These are phyloP conservation scores for Aspergillus funiculosus DNA, from an alignment of 495 filamentous ascomycete genomes.

Conservation along the genomic window DNA sequence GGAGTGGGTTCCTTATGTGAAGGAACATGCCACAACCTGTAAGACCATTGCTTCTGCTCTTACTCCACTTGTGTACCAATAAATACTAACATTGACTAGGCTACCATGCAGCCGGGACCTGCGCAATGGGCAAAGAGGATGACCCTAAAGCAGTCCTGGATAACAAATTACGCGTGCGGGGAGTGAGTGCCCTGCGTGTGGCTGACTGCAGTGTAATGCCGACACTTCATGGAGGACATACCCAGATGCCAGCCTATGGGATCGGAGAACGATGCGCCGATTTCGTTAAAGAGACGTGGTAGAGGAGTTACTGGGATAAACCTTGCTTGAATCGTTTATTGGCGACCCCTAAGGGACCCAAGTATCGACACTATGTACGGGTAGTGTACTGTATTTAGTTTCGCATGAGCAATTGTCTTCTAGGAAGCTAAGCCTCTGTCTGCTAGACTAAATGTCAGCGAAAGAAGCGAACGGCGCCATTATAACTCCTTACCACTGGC, in stretches of 20 bases:
- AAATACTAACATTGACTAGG: constrained; percentile 23
- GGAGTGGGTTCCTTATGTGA: constrained; percentile 45
- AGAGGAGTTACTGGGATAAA: no score
- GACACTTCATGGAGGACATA: constrained; percentile 48
- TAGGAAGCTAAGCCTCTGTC: no score
- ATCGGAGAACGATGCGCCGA: constrained; percentile 56
- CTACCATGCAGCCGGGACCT: constrained; percentile 50
- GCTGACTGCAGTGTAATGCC: constrained; percentile 56
- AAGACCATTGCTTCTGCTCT: constrained; percentile 16
- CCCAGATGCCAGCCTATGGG: constrained; percentile 55
- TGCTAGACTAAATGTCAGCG: no score
- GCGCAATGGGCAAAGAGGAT: constrained; percentile 44
- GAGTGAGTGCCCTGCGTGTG: constrained; percentile 47
- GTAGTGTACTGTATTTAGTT: no score
- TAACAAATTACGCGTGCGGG: constrained; percentile 46
- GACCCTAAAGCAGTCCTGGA: constrained; percentile 51
- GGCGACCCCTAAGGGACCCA: no score
- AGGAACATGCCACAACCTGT: constrained; percentile 50
- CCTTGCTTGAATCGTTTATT: no score
- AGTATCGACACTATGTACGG: no score
- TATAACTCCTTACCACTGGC: no score
- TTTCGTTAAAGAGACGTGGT: constrained; percentile 46
- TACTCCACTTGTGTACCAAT: neutral
- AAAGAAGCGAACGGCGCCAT: no score
- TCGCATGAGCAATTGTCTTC: no score